These are phyloP conservation scores for Sporobolomyces pararoseus DNA, from an alignment of 768 basidiomycete genomes.

Conservation along the genomic window DNA sequence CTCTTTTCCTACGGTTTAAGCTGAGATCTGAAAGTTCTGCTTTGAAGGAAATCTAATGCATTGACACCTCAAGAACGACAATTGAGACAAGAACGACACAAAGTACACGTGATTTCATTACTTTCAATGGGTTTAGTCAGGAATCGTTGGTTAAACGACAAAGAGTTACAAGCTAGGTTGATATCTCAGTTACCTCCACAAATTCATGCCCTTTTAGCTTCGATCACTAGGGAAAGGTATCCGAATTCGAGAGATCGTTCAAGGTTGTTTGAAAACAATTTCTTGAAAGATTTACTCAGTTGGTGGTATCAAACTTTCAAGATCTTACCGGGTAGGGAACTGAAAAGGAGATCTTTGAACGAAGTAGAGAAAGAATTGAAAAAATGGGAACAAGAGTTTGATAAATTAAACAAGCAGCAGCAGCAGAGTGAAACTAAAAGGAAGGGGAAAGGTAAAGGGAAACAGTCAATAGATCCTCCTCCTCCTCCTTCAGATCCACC, in stretches of 20 bases:
- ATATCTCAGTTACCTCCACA: conserved; percentile 77
- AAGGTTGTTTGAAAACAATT: conserved; percentile 79
- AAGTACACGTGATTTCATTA: conserved; percentile 79
- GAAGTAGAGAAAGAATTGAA: conserved; percentile 28
- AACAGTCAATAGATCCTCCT: background rate
- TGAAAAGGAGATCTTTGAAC: background rate
- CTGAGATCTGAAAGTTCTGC: background rate
- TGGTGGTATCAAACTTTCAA: conserved; percentile 81
- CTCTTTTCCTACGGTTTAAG: background rate
- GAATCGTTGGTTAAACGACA: conserved; percentile 80
- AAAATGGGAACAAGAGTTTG: conserved; percentile 16
- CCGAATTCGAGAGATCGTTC: conserved; percentile 79
- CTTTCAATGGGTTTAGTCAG: conserved; percentile 69
- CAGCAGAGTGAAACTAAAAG: background rate
- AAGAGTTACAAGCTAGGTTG: conserved; percentile 77
- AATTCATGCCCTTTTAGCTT: conserved; percentile 72
- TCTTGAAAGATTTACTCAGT: conserved; percentile 64
- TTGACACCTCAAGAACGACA: conserved; percentile 57
- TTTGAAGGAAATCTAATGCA: conserved; percentile 14
- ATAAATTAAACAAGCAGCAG: background rate
- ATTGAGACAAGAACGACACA: conserved; percentile 74
- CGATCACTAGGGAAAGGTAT: conserved; percentile 72
- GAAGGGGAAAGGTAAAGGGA: background rate
- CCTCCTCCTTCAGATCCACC: too few species aligned
- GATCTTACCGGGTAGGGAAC: conserved; percentile 50